Evolutionary conservation across 2,329 filamentous ascomycete species (phyloP).

Genomic region (Exophiala aquamarina): DNA sequence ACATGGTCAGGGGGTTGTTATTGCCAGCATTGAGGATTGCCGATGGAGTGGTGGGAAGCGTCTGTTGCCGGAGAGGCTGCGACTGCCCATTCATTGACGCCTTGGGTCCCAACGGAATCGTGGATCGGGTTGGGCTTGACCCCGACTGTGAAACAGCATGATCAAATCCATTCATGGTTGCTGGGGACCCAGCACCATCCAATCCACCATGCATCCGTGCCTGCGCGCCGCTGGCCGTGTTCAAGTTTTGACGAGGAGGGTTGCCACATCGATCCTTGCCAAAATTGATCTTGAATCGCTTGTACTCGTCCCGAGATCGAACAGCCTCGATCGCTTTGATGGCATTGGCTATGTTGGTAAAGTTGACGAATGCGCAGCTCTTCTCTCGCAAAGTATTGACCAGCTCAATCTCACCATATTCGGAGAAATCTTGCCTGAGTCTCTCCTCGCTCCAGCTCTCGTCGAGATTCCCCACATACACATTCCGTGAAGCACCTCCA

Average conservation of each 20-base stretch:
- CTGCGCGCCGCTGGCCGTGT: constrained; percentile 58
- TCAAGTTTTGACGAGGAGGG: constrained; percentile 81
- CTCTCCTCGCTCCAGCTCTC: constrained; percentile 97
- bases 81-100: constrained; percentile 56
- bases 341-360: constrained; percentile 98
- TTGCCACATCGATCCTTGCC: constrained; percentile 98
- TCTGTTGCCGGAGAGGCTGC: constrained; percentile 55
- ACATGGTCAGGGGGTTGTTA: constrained; percentile 91
- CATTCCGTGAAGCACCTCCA: constrained; percentile 94
- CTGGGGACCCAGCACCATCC: constrained; percentile 57
- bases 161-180: constrained; percentile 59
- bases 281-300: constrained; percentile 99
- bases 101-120: constrained; percentile 53
- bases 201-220: constrained; percentile 61
- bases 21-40: constrained; percentile 74
- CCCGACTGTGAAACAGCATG: constrained; percentile 56
- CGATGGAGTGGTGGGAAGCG: constrained; percentile 62
- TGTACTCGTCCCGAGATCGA: constrained; percentile 92
- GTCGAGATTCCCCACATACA: constrained; percentile 96
- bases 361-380: constrained; percentile 99
- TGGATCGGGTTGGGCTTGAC: constrained; percentile 61
- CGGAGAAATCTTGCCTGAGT: constrained; percentile 91
- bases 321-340: constrained; percentile 99
- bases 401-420: constrained; percentile 96
- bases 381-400: constrained; percentile 97